Evolutionary conservation across 768 basidiomycete species (phyloP).

Genomic region (Tricholoma terreum): DNA sequence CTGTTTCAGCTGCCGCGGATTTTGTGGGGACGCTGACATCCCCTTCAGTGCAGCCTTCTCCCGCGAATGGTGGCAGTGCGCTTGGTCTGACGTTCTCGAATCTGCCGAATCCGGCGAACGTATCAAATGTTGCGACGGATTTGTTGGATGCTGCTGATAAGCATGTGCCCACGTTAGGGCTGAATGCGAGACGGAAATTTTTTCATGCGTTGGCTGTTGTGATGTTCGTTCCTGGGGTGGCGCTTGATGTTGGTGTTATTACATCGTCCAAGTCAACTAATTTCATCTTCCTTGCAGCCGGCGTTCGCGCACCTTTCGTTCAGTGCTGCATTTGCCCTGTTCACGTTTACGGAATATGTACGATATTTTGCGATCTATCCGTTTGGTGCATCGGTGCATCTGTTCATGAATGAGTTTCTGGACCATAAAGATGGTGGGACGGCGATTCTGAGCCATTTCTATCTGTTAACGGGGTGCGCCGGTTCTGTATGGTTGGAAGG

Average conservation of each 20-base stretch:
- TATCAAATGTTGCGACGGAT: slow-evolving; percentile 58
- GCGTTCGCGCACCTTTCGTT: slow-evolving; percentile 96
- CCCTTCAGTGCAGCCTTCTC: slow-evolving; percentile 6
- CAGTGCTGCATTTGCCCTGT: slow-evolving; percentile 90
- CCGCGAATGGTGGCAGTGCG: slow-evolving; percentile 19
- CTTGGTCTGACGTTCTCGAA: slow-evolving; percentile 45
- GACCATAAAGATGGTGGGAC: slow-evolving; percentile 94
- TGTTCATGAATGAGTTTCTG: slow-evolving; percentile 97
- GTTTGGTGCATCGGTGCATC: slow-evolving; percentile 86
- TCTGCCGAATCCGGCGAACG: slow-evolving; percentile 46
- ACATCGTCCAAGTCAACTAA: slow-evolving; percentile 7
- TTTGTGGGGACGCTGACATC: slow-evolving; percentile 1
- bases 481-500: slow-evolving; percentile 94
- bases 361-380: slow-evolving; percentile 99
- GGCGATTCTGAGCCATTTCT: slow-evolving; percentile 96
- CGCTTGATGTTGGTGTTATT: slow-evolving; percentile 70
- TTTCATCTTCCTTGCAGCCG: slow-evolving; percentile 52
- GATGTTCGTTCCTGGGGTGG: slow-evolving; percentile 96
- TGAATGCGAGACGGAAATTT: slow-evolving; percentile 93
- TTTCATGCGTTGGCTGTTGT: slow-evolving; percentile 95
- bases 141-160: slow-evolving; percentile 86
- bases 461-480: slow-evolving; percentile 93
- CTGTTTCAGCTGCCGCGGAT: background rate
- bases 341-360: slow-evolving; percentile 95
- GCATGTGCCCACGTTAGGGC: slow-evolving; percentile 80